A percentile compares a stretch with the other conserved stretches of the same genome.
These are phyloP conservation scores for Paraphaeosphaeria sporulosa DNA, from an alignment of 2,329 filamentous ascomycete species.

Conservation along the genomic window DNA sequence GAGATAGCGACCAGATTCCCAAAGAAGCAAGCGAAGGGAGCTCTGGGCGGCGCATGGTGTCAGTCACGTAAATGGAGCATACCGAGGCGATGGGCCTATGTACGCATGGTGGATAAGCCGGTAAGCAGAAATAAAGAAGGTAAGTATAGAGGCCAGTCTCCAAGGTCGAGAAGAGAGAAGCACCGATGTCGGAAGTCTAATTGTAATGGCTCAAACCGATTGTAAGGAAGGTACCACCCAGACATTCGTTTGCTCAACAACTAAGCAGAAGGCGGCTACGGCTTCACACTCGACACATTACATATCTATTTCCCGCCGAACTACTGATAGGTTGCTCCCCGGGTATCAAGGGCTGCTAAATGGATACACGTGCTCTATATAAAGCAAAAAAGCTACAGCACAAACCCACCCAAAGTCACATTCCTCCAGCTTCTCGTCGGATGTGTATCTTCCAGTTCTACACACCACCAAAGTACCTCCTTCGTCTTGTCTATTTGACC, in stretches of 20 bases:
- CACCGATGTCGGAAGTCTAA: not conserved
- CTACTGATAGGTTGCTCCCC: conserved; percentile 1
- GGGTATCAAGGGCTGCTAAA: conserved; percentile 14
- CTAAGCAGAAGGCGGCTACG: not conserved
- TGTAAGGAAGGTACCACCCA: not conserved
- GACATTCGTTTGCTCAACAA: not conserved
- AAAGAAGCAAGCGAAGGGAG: not conserved
- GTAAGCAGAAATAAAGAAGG: not conserved
- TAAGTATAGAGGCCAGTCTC: not conserved
- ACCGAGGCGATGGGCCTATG: not conserved
- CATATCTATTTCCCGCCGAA: not conserved
- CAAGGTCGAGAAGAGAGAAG: not conserved
- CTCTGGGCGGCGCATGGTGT: not conserved
- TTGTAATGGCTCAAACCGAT: not conserved
- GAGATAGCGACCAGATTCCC: not conserved
- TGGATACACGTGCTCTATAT: not conserved
- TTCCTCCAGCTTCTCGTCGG: conserved; percentile 81
- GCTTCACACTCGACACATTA: not conserved
- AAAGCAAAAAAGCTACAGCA: conserved; percentile 29
- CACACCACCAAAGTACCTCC: conserved; percentile 95
- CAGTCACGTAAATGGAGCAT: not conserved
- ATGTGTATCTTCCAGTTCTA: conserved; percentile 87
- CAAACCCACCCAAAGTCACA: conserved; percentile 56
- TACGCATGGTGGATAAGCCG: not conserved
- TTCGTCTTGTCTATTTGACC: conserved; percentile 87